phyloP scores from a whole-genome alignment of 768 basidiomycete species.

The Daedaleopsis nitida region DNA sequence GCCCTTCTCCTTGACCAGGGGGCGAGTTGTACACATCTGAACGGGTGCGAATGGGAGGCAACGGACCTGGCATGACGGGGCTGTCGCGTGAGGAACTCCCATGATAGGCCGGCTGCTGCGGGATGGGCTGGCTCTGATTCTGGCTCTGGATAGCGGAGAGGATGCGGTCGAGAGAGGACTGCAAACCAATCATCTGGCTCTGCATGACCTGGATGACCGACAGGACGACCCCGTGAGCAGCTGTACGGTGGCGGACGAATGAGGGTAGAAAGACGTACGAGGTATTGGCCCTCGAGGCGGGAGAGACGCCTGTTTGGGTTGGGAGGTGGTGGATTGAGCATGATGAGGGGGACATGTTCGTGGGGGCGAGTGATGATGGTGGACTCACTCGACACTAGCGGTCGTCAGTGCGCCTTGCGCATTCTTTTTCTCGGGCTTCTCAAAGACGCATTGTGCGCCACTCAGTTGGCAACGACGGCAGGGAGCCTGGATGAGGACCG shows the following conservation, averaged over 20 bases:
- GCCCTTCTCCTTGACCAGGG: slow-evolving; percentile 28
- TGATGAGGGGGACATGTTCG: not conserved
- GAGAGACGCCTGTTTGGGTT: slow-evolving; percentile 63
- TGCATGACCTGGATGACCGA: slow-evolving; percentile 68
- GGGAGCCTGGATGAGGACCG: slow-evolving; percentile 68
- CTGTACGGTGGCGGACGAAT: slow-evolving; percentile 5
- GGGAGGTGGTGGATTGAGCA: slow-evolving; percentile 20
- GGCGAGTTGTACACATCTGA: slow-evolving; percentile 34
- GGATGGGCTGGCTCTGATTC: slow-evolving; percentile 28
- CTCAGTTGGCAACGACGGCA: slow-evolving; percentile 88
- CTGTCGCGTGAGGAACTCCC: slow-evolving; percentile 12
- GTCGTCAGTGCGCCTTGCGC: slow-evolving; percentile 51
- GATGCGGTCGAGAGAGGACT: slow-evolving; percentile 85
- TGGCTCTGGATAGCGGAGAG: slow-evolving; percentile 61
- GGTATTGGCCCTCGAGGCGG: slow-evolving; percentile 82
- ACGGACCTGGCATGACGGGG: slow-evolving; percentile 13
- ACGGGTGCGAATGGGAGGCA: slow-evolving; percentile 20
- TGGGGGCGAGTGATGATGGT: slow-evolving; percentile 2
- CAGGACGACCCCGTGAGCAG: slow-evolving; percentile 1
- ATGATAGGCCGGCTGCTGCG: slow-evolving; percentile 29
- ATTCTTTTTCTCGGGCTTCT: slow-evolving; percentile 90
- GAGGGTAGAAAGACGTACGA: slow-evolving; percentile 46
- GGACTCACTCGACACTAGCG: slow-evolving; percentile 72
- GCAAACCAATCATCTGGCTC: slow-evolving; percentile 94
- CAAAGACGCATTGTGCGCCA: slow-evolving; percentile 81